Evolutionary conservation across 495 filamentous ascomycete species (phyloP).

Genomic region (Aspergillus cavernicola): DNA sequence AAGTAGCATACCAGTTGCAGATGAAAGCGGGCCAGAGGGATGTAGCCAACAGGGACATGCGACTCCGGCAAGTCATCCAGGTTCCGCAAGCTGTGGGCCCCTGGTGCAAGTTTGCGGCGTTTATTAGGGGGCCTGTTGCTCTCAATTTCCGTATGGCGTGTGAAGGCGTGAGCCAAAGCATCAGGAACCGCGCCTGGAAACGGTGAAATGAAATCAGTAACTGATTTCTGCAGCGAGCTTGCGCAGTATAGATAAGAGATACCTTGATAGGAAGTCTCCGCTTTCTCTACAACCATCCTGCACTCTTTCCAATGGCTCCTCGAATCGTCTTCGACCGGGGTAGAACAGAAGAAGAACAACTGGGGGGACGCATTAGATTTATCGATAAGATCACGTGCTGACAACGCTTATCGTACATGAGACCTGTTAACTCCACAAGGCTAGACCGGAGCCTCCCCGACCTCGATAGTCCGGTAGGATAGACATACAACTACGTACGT

Average conservation of each 20-base stretch:
- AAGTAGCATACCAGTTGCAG: slow-evolving; percentile 32
- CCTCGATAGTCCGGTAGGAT: no score
- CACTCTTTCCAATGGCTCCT: not conserved
- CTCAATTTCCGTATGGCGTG: slow-evolving; percentile 12
- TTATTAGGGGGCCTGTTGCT: slow-evolving; percentile 26
- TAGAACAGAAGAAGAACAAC: not conserved
- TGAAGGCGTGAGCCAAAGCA: slow-evolving; percentile 24
- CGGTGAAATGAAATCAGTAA: not conserved
- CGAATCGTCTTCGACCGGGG: not conserved
- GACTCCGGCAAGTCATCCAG: slow-evolving; percentile 18
- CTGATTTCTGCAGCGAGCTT: slow-evolving; percentile 9
- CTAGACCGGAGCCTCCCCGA: no score
- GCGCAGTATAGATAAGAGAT: not conserved
- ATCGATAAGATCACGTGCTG: slow-evolving; percentile 29
- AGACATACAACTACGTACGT: no score
- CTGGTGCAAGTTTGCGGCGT: slow-evolving; percentile 33
- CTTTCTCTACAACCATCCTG: slow-evolving; percentile 27
- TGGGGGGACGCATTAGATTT: slow-evolving; percentile 9
- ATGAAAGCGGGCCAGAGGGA: slow-evolving; percentile 34
- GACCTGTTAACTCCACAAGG: no score
- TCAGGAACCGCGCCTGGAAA: slow-evolving; percentile 24
- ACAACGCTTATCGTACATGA: no score
- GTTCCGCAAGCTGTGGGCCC: slow-evolving; percentile 19
- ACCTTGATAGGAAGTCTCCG: slow-evolving; percentile 25
- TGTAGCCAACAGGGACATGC: slow-evolving; percentile 30